Percentiles rank a stretch among this genome's conserved stretches.
phyloP scores from a whole-genome alignment of 192 early-diverging fungal genomes.

The Allomyces javanicus region DNA sequence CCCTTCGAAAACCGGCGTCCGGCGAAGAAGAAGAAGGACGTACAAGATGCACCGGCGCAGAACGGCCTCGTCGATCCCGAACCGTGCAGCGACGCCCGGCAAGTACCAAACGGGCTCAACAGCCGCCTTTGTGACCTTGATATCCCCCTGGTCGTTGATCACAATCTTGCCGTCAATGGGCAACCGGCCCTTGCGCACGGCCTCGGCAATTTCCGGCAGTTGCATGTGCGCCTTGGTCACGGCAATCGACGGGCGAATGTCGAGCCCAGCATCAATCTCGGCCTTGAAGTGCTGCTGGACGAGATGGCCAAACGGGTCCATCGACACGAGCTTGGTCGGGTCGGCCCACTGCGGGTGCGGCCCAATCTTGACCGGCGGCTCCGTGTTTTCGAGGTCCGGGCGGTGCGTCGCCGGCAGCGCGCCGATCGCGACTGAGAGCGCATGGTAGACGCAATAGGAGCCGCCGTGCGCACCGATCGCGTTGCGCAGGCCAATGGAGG shows the following conservation, averaged over 20 bases:
- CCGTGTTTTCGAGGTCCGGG: slow-evolving; percentile 70
- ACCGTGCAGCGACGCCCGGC: slow-evolving; percentile 72
- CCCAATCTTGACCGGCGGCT: slow-evolving; percentile 62
- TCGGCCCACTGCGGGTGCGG: slow-evolving; percentile 63
- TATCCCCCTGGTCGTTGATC: slow-evolving; percentile 50
- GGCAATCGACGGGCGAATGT: slow-evolving; percentile 78
- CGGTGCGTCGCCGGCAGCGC: slow-evolving; percentile 63
- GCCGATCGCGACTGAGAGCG: slow-evolving; percentile 76
- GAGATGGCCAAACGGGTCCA: slow-evolving; percentile 84
- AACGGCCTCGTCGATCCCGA: slow-evolving; percentile 64
- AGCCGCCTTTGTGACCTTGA: slow-evolving; percentile 79
- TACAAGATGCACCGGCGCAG: slow-evolving; percentile 70
- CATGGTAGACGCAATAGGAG: slow-evolving; percentile 77
- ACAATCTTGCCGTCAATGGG: slow-evolving; percentile 67
- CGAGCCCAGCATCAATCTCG: slow-evolving; percentile 46
- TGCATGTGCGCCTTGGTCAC: slow-evolving; percentile 92
- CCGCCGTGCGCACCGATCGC: slow-evolving; percentile 91
- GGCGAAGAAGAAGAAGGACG: slow-evolving; percentile 8
- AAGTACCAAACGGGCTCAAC: slow-evolving; percentile 90
- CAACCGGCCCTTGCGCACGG: slow-evolving; percentile 37
- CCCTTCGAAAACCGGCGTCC: too few species aligned
- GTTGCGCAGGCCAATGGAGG: slow-evolving; percentile 59
- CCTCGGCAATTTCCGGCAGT: slow-evolving; percentile 67
- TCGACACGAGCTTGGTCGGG: slow-evolving; percentile 73
- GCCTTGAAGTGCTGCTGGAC: slow-evolving; percentile 36